phyloP scores from a whole-genome alignment of 371 early-diverging fungal species.

The Chytridium lagenaria region DNA sequence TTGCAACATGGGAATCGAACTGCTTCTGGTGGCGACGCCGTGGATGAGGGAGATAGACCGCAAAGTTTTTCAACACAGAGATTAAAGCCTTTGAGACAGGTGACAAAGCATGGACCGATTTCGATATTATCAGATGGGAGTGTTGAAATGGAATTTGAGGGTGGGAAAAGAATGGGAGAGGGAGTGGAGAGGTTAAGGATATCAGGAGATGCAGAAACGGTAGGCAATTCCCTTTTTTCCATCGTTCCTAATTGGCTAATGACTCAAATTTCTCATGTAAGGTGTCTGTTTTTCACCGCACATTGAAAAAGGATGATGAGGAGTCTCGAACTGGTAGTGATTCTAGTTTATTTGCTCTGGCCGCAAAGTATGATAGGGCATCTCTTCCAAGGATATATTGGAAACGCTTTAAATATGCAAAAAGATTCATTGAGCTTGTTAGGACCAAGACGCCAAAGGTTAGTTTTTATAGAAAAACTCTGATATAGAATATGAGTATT shows the following conservation, averaged over 20 bases:
- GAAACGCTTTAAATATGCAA: constrained; percentile 51
- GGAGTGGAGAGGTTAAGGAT: constrained; percentile 43
- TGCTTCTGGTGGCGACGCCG: no score
- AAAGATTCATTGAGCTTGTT: constrained; percentile 55
- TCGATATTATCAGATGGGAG: constrained; percentile 45
- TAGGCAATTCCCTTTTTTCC: no score
- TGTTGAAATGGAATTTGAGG: constrained; percentile 25
- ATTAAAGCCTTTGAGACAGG: constrained; percentile 58
- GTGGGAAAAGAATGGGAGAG: constrained; percentile 46
- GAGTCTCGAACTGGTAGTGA: no score
- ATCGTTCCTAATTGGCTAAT: no score
- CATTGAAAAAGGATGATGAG: no score
- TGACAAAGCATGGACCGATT: constrained; percentile 57
- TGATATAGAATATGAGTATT: background rate
- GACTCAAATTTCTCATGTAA: no score
- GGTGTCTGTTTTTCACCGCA: no score
- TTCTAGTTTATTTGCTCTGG: no score
- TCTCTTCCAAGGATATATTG: constrained; percentile 35
- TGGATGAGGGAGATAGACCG: constrained; percentile 5
- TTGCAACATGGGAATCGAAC: no score
- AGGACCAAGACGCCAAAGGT: constrained; percentile 61
- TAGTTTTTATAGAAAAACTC: background rate
- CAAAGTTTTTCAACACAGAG: constrained; percentile 49
- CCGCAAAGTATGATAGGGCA: background rate
- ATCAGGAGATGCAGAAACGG: constrained; percentile 41